These are phyloP conservation scores for Pseudognaphalium luteoalbum DNA, from an alignment of 129 eudicot genomes.

Conservation along the genomic window DNA sequence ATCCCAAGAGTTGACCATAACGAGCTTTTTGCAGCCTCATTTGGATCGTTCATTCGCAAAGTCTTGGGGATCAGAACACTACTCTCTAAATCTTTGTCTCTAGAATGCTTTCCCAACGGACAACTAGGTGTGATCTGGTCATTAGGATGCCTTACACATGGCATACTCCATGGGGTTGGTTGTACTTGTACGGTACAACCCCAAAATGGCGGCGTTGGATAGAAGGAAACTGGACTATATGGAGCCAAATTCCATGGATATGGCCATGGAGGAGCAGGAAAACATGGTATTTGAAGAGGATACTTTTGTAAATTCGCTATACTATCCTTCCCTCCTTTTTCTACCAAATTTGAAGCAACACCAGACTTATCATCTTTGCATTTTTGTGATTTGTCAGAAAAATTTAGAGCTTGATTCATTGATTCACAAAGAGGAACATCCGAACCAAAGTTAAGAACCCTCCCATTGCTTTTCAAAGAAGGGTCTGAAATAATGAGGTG, in stretches of 20 bases:
- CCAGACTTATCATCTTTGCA: slow-evolving; percentile 25
- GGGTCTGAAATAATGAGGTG: slow-evolving; percentile 40
- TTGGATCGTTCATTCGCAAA: slow-evolving; percentile 54
- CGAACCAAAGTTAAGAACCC: slow-evolving; percentile 49
- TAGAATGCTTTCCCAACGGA: slow-evolving; percentile 71
- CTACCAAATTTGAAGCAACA: slow-evolving; percentile 35
- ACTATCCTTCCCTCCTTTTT: slow-evolving; percentile 28
- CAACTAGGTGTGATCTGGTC: slow-evolving; percentile 45
- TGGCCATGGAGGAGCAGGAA: slow-evolving; percentile 46
- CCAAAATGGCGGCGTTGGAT: slow-evolving; percentile 56
- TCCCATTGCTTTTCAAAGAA: slow-evolving; percentile 30
- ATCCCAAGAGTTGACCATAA: slow-evolving; percentile 64
- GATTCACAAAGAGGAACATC: slow-evolving; percentile 56
- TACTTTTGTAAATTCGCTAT: slow-evolving; percentile 26
- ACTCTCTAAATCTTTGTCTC: slow-evolving; percentile 41
- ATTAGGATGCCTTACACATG: slow-evolving; percentile 32
- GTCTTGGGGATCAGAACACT: slow-evolving; percentile 55
- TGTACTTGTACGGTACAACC: slow-evolving; percentile 37
- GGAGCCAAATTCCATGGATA: slow-evolving; percentile 42
- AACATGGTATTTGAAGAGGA: slow-evolving; percentile 41
- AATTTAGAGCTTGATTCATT: slow-evolving; percentile 45
- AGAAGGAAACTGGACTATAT: slow-evolving; percentile 36
- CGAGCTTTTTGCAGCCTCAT: slow-evolving; percentile 75
- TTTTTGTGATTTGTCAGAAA: slow-evolving; percentile 41
- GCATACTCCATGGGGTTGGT: slow-evolving; percentile 50